Conservation (phyloP, 352 stramenopile species). For the Globisporangium lucens region DNA sequence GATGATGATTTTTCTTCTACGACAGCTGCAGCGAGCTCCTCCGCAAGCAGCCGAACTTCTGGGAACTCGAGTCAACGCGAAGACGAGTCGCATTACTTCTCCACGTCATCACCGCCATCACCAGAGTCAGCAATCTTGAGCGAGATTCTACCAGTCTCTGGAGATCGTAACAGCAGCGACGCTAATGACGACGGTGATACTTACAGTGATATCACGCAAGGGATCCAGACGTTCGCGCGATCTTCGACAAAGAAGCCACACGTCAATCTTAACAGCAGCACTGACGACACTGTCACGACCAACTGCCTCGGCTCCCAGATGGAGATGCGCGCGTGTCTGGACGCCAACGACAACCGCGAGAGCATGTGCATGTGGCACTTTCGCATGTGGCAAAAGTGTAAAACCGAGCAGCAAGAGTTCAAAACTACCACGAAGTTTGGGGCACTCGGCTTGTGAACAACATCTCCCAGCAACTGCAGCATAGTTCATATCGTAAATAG, state of each 20-base stretch:
- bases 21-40: neutral
- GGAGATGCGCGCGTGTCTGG: constrained; percentile 2
- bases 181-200: neutral
- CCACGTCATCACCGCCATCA: neutral
- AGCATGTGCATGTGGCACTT: constrained; percentile 12
- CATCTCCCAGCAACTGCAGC: neutral
- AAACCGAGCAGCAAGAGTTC: neutral
- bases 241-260: neutral
- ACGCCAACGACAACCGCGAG: constrained; percentile 11
- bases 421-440: neutral
- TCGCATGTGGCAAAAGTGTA: neutral
- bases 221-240: neutral
- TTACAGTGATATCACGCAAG: neutral
- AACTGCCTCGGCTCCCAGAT: constrained; percentile 1
- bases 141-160: neutral
- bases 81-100: neutral
- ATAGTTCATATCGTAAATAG: neutral
- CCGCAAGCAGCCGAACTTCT: neutral
- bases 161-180: neutral
- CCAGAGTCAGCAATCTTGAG: neutral
- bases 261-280: too few species aligned
- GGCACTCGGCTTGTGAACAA: neutral
- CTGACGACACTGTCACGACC: neutral
- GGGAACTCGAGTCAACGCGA: neutral
- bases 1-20: neutral